phyloP scores from a whole-genome alignment of 495 filamentous ascomycete species.

The Jackrogersella minutella region DNA sequence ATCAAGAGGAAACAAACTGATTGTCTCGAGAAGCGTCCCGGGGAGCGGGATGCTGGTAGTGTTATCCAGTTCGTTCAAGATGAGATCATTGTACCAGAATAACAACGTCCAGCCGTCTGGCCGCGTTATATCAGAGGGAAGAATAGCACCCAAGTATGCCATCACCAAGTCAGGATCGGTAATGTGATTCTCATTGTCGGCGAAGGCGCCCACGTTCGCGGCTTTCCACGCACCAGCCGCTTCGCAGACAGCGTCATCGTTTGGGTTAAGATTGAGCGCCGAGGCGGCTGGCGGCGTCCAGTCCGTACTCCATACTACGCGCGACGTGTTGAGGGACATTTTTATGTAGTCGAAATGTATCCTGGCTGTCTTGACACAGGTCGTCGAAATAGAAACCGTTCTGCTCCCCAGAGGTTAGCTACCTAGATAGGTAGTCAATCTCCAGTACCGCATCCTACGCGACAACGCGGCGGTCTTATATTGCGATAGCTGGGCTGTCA shows the following conservation, averaged over 20 bases:
- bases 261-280: conserved; percentile 1
- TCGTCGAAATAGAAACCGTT: not conserved
- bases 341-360: not conserved
- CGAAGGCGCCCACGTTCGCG: not conserved
- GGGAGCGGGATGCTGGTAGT: not conserved
- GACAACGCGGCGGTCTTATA: not conserved
- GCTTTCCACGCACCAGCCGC: conserved; percentile 18
- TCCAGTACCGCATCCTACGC: too few species aligned
- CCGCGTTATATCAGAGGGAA: not conserved
- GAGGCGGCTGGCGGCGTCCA: conserved; percentile 12
- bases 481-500: not conserved
- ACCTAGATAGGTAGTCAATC: too few species aligned
- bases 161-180: not conserved
- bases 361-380: not conserved
- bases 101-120: not conserved
- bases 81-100: conserved; percentile 7
- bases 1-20: not conserved
- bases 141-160: not conserved
- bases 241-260: not conserved
- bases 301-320: not conserved
- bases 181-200: not conserved
- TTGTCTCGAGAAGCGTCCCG: not conserved
- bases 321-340: not conserved
- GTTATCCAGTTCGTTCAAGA: not conserved
- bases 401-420: not conserved